Evolutionary conservation across 139 green algal genomes (phyloP), one percentile per base, ranked within the genome.

Genomic region (Coelastrella sp.): DNA sequence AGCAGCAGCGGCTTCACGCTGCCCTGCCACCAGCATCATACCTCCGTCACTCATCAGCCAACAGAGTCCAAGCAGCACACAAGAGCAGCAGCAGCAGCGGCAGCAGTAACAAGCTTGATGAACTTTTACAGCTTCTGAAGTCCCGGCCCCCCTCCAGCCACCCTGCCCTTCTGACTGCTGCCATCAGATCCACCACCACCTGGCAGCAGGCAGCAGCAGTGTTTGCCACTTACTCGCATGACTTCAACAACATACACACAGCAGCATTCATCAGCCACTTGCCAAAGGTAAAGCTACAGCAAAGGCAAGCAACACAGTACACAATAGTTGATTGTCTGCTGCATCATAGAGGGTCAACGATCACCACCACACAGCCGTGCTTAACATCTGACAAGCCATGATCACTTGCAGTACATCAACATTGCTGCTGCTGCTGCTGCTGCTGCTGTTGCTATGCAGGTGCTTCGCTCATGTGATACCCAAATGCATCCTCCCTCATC

Each of bases 231-330:
- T 38, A 73, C 76, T 83, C 76, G 1, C 35, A 72, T 19, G 35
- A 17, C 21, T 83, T 83, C 76, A 83, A 83, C 53, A 0, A 51
- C 34, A 64, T 83, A 2, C 53, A 83, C 38, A 83, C 76, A 30
- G 53, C 57, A 37, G 76, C 76, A 35, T 40, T 83, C 53, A 72
- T 83, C 53, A 83, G 76, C 38, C 76, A 83, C 76, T 21, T 83
- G 35, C 35, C 76, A 38, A 83, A 83, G 76, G 76, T 83, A n/a
- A 13, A 57, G 3, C 0, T 21, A 5, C 13, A 5, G n/a, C n/a
- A n/a, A n/a, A n/a, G n/a, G n/a, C n/a, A n/a, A n/a, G n/a, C n/a
- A n/a, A n/a, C n/a, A n/a, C n/a, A n/a, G n/a, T n/a, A n/a, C n/a
- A n/a, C n/a, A n/a, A n/a, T n/a, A n/a, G n/a, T n/a, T n/a, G n/a